Base-by-base conservation (phyloP, 805 yeast genomes). In the Candida germanica region DNA sequence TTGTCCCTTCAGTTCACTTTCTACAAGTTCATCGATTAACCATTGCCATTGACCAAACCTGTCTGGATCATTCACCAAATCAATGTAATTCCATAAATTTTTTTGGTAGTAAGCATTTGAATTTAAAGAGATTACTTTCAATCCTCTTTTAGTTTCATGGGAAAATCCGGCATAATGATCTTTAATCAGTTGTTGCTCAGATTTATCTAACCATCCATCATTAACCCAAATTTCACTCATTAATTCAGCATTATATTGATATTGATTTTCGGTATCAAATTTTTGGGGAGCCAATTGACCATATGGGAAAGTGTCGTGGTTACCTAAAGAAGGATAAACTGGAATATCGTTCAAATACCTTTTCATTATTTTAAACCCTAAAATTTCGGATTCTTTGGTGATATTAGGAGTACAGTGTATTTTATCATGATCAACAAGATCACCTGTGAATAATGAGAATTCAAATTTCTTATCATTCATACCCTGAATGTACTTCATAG, bases 261-360 rank as follows among this genome's bases (percentile, higher is more conserved):
- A 66, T 20, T 56, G 33, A 26, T 46, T 47, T 39, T 56, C 50
- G 42, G 50, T 48, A 18, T 54, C 51, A 24, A 51, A 51, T 11
- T 58, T 50, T 15, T 26, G 34, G 39, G 80, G 83, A 2, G 86
- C 83, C 39, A 80, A 56, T 53, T 81, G 86, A 24, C 82, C 83
- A 47, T 80, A 77, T 12, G 89, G 88, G 65, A 72, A 82, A 20
- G 80, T 74, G 50, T 82, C 88, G 56, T 83, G 87, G 54, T 79
- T 80, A 18, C 88, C 88, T 48, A 82, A 59, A 15, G 75, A 77
- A 8, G 86, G 71, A 51, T 62, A 80, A 4, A 82, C 73, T 6
- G 86, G 82, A 20, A 77, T 54, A 35, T 73, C 63, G 13, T 68
- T 61, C 39, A 81, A 66, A 46, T 48, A 66, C 36, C 59, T 58